Base-by-base conservation (phyloP, 2,329 filamentous ascomycete species). In the Aspergillus calidoustus region DNA sequence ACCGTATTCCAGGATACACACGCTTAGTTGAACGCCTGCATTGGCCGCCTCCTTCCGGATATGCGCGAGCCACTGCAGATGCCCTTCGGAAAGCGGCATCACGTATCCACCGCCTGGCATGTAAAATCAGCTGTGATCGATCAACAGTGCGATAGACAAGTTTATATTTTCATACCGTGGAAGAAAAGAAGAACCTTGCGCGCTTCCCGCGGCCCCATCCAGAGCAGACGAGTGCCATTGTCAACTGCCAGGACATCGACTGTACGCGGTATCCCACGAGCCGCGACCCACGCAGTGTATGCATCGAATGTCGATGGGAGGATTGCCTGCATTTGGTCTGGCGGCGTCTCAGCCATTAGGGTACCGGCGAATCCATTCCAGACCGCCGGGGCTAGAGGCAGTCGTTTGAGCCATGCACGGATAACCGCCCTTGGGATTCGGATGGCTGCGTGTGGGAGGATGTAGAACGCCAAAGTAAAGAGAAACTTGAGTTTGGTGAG, bases 11-110 rank as follows among this genome's bases (percentile, higher is more conserved):
- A 68, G 59, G 46, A 67, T 47, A 46, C 65, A 67, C 11, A 67
- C 54, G 43, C 56, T 61, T 6, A 65, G 48, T 11, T 65, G 11
- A 4, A 68, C 22, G 0, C 61, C 64, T 23, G 65, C 52, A 9
- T 59, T 46, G 15, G 9, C 9, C 2, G 61, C 61, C 53, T 67
- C 62, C 2, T 59, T 56, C 17, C 51, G 54, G 4, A 67, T 30
- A 64, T 68, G 53, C 17, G 52, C 64, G 64, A 69, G 66, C 68
- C 68, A 70, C 23, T 68, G 60, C n/a, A 69, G 57, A 59, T 68
- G 65, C 0, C 60, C 68, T 46, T 57, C 23, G 7, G 61, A 68
- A 30, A 70, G 57, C n/a, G 68, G 66, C 66, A 70, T 68, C 13
- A 68, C 67, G 61, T 70, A 70, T 7, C 67, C 68, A 6, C 67